phyloP scores from a whole-genome alignment of 768 basidiomycete species.

The Rhodosporidiobolus sp. region DNA sequence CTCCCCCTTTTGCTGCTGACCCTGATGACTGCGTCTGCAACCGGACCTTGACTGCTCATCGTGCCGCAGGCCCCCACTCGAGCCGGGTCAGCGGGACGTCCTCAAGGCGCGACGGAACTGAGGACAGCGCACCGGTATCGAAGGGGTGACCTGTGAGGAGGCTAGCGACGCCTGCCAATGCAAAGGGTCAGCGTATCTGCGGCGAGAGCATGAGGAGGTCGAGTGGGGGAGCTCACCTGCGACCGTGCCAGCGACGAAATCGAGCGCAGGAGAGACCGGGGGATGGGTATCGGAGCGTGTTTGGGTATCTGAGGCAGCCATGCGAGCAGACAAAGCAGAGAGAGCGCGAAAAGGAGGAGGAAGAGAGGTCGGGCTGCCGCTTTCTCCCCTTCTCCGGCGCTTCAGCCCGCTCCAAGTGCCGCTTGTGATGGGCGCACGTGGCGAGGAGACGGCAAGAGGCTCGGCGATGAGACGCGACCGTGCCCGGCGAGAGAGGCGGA shows the following conservation, averaged over 20 bases:
- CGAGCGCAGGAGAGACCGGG: conserved; percentile 56
- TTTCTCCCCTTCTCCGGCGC: no score
- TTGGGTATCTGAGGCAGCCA: no score
- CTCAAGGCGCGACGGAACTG: not conserved
- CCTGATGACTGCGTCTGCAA: conserved; percentile 56
- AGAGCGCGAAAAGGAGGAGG: no score
- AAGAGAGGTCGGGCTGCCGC: no score
- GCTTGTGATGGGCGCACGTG: no score
- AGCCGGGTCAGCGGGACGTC: not conserved
- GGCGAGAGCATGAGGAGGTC: no score
- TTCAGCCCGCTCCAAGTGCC: no score
- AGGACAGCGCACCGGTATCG: conserved; percentile 59
- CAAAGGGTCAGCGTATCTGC: not conserved
- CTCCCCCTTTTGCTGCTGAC: conserved; percentile 55
- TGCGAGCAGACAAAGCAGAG: no score
- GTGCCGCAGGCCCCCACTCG: not conserved
- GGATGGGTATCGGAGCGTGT: no score
- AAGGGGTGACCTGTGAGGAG: conserved; percentile 73
- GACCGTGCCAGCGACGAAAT: conserved; percentile 75
- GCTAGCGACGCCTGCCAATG: conserved; percentile 59
- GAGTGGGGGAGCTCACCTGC: conserved; percentile 52
- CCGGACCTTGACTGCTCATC: conserved; percentile 67
- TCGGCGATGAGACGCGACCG: no score
- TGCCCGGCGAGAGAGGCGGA: no score
- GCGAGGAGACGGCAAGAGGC: no score